phyloP scores from a whole-genome alignment of 2,329 filamentous ascomycete genomes.

The Claviceps sorghi region DNA sequence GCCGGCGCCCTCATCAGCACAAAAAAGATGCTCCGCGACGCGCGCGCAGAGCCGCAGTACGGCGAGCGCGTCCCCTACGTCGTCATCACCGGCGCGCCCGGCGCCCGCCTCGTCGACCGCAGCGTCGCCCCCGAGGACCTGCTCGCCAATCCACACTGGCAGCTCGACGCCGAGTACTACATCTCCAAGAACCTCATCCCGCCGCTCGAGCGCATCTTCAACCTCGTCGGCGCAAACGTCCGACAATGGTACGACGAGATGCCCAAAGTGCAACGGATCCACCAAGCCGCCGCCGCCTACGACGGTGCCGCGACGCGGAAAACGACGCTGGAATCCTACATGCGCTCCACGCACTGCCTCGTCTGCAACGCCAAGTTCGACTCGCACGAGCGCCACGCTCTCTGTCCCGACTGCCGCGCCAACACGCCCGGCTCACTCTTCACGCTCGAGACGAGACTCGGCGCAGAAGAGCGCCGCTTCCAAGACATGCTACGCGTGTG shows the following conservation, averaged over 20 bases:
- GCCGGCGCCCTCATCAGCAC: slow-evolving; percentile 82
- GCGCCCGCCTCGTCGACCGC: slow-evolving; percentile 71
- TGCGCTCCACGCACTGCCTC: slow-evolving; percentile 66
- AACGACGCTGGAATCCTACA: slow-evolving; percentile 85
- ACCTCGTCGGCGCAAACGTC: slow-evolving; percentile 85
- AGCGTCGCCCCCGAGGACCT: slow-evolving; percentile 80
- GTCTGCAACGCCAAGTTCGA: slow-evolving; percentile 40
- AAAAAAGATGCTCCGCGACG: slow-evolving; percentile 72
- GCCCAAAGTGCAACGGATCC: slow-evolving; percentile 73
- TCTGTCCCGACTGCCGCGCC: slow-evolving; percentile 45
- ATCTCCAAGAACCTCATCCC: slow-evolving; percentile 93
- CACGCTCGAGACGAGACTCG: slow-evolving; percentile 46
- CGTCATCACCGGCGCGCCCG: slow-evolving; percentile 75
- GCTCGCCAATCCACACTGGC: slow-evolving; percentile 58
- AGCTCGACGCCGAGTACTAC: slow-evolving; percentile 91
- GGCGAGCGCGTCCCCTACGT: slow-evolving; percentile 93
- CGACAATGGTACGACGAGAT: slow-evolving; percentile 90
- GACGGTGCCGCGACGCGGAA: slow-evolving; percentile 25
- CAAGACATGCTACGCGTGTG: slow-evolving; percentile 57
- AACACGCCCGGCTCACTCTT: slow-evolving; percentile 47
- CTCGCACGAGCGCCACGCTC: slow-evolving; percentile 16
- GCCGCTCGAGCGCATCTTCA: slow-evolving; percentile 90
- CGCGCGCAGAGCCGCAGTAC: slow-evolving; percentile 79
- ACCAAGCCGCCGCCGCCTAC: slow-evolving; percentile 7
- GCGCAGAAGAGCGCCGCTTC: slow-evolving; percentile 47